A percentile compares a stretch with the other conserved stretches of the same genome.
Conservation (phyloP, 2,329 filamentous ascomycete genomes). For the Fusarium sublunatum region DNA sequence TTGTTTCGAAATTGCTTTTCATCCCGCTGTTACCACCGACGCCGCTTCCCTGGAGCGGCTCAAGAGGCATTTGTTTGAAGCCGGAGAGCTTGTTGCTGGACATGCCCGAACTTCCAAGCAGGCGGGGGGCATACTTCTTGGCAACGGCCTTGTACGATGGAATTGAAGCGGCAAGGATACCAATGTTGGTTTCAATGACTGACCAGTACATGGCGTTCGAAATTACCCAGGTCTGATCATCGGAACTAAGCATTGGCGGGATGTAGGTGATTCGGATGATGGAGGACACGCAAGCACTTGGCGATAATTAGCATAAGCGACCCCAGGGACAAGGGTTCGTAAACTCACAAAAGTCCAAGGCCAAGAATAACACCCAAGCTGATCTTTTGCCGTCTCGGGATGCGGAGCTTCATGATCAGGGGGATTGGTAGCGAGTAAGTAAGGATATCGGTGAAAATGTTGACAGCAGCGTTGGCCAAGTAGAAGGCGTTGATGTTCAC, state of each 20-base stretch:
- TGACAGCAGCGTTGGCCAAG: conserved; percentile 29
- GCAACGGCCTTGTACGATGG: conserved; percentile 34
- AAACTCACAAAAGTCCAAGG: conserved; percentile 26
- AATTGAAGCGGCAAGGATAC: conserved; percentile 32
- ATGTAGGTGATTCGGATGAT: conserved; percentile 36
- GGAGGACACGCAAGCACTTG: conserved; percentile 24
- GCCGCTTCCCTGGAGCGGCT: conserved; percentile 7
- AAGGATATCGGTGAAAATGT: conserved; percentile 23
- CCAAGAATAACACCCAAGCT: conserved; percentile 22
- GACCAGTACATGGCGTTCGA: conserved; percentile 36
- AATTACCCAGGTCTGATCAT: conserved; percentile 29
- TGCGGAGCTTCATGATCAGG: conserved; percentile 12
- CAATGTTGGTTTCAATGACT: conserved; percentile 34
- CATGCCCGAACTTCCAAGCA: conserved; percentile 25
- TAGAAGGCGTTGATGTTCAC: conserved; percentile 34
- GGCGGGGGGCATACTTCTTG: conserved; percentile 31
- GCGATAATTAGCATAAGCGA: neutral
- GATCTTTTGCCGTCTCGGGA: conserved; percentile 30
- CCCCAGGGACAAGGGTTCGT: neutral
- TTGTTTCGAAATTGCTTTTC: conserved; percentile 17
- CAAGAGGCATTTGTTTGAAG: conserved; percentile 35
- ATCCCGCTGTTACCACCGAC: neutral
- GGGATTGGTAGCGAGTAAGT: conserved; percentile 25
- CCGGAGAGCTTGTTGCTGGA: conserved; percentile 30
- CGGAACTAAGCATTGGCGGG: conserved; percentile 31